A percentile compares a stretch with the other conserved stretches of the same genome.
Conservation (phyloP, 2,329 filamentous ascomycete species). For the Pezicula rhizophila region DNA sequence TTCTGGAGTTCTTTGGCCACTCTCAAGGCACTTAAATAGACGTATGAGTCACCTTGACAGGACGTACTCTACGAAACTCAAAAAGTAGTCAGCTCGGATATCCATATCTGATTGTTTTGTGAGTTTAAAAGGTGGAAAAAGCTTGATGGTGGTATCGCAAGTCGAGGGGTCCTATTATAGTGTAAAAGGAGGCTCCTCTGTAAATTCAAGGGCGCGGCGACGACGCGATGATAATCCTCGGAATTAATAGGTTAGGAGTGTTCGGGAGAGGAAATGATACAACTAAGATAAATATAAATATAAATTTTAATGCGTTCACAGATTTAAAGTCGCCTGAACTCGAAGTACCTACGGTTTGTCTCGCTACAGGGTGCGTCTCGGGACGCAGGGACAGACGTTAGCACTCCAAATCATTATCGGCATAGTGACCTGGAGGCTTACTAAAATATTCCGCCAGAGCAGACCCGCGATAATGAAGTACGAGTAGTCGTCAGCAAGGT, state of each 20-base stretch:
- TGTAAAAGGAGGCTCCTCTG: not conserved
- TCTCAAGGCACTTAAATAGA: no score
- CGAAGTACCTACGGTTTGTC: not conserved
- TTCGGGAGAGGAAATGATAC: conserved; percentile 13
- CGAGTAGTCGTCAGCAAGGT: not conserved
- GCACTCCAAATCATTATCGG: not conserved
- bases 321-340: not conserved
- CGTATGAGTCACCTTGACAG: no score
- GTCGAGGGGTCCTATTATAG: conserved; percentile 3
- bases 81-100: no score
- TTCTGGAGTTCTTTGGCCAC: no score
- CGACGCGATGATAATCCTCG: not conserved
- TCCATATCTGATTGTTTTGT: conserved; percentile 5
- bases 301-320: conserved; percentile 26
- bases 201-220: not conserved
- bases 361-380: no score
- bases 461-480: not conserved
- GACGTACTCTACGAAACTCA: no score
- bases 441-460: not conserved
- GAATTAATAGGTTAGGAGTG: conserved; percentile 2
- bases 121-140: conserved; percentile 3
- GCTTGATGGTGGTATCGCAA: conserved; percentile 1
- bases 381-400: no score
- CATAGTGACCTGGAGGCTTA: not conserved
- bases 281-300: conserved; percentile 50